These are phyloP conservation scores for Ramularia endophylla DNA, from an alignment of 2,329 filamentous ascomycete species.

Conservation along the genomic window DNA sequence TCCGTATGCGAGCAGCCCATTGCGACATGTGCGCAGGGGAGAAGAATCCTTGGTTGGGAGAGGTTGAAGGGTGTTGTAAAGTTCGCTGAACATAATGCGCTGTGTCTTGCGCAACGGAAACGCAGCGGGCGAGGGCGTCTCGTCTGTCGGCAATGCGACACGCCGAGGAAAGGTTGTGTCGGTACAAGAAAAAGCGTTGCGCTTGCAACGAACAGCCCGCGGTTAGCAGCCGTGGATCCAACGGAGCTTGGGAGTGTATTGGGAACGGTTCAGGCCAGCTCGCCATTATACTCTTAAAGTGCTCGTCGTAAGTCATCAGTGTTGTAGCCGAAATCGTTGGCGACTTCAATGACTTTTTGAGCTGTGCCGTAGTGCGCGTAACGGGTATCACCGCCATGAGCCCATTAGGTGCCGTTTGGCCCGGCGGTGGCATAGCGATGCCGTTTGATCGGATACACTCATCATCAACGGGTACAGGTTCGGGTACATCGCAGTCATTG, in stretches of 20 bases:
- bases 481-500: conserved; percentile 74
- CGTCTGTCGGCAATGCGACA: conserved; percentile 61
- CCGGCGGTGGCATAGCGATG: conserved; percentile 35
- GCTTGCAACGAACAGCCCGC: conserved; percentile 76
- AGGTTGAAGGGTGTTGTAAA: conserved; percentile 38
- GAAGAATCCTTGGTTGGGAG: conserved; percentile 20
- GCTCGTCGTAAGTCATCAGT: conserved; percentile 71
- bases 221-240: conserved; percentile 69
- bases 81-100: conserved; percentile 66
- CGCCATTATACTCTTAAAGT: conserved; percentile 69
- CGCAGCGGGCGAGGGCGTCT: conserved; percentile 71
- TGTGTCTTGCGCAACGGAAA: conserved; percentile 69
- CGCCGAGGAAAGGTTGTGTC: conserved; percentile 75
- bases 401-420: conserved; percentile 55
- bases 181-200: conserved; percentile 76
- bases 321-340: conserved; percentile 60
- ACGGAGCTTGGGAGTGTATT: conserved; percentile 56
- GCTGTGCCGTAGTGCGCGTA: conserved; percentile 66
- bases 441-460: conserved; percentile 59
- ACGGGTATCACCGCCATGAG: conserved; percentile 77
- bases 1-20: conserved; percentile 55
- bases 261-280: conserved; percentile 72
- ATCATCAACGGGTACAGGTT: conserved; percentile 77
- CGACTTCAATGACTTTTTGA: conserved; percentile 65
- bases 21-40: conserved; percentile 29